Percentiles rank a stretch among this genome's conserved stretches.
Evolutionary conservation across 2,329 filamentous ascomycete genomes (phyloP).

Genomic region (Coniochaeta sp.): DNA sequence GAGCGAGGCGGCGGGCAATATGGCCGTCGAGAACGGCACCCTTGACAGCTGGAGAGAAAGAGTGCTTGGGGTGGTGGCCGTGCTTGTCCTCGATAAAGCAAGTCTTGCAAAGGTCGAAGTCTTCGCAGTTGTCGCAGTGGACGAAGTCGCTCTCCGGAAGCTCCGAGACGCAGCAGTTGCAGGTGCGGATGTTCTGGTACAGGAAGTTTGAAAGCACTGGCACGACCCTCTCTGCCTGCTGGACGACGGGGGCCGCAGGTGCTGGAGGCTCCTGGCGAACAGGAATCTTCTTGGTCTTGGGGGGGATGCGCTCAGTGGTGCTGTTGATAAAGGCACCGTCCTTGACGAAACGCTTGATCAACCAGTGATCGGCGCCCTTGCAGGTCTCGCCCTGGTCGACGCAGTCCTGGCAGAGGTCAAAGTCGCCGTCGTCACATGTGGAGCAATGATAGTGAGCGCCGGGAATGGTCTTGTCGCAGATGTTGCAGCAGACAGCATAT

Average conservation of each 20-base stretch:
- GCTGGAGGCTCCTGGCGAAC: not conserved
- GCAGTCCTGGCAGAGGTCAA: slow-evolving; percentile 81
- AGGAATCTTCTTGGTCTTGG: slow-evolving; percentile 44
- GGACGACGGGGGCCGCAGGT: slow-evolving; percentile 4
- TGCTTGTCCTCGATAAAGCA: slow-evolving; percentile 75
- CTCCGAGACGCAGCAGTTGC: slow-evolving; percentile 61
- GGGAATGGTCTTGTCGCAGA: slow-evolving; percentile 71
- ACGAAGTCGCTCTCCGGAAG: slow-evolving; percentile 74
- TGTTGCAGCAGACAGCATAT: slow-evolving; percentile 92
- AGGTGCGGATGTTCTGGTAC: slow-evolving; percentile 51
- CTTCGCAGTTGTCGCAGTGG: slow-evolving; percentile 76
- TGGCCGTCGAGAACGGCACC: slow-evolving; percentile 54
- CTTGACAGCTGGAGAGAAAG: slow-evolving; percentile 62
- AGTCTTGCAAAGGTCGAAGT: slow-evolving; percentile 83
- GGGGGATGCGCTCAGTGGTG: slow-evolving; percentile 71
- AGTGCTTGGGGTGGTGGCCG: slow-evolving; percentile 85
- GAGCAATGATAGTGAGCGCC: slow-evolving; percentile 91
- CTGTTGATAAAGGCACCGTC: slow-evolving; percentile 77
- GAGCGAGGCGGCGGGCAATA: slow-evolving; percentile 61
- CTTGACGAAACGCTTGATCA: slow-evolving; percentile 83
- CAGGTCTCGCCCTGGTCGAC: slow-evolving; percentile 72
- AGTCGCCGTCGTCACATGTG: slow-evolving; percentile 88
- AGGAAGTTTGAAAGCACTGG: slow-evolving; percentile 15
- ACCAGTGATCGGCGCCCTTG: slow-evolving; percentile 74
- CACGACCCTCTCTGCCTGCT: slow-evolving; percentile 11